These are phyloP conservation scores for Saprolegnia diclina DNA, from an alignment of 352 stramenopile species.

Conservation along the genomic window DNA sequence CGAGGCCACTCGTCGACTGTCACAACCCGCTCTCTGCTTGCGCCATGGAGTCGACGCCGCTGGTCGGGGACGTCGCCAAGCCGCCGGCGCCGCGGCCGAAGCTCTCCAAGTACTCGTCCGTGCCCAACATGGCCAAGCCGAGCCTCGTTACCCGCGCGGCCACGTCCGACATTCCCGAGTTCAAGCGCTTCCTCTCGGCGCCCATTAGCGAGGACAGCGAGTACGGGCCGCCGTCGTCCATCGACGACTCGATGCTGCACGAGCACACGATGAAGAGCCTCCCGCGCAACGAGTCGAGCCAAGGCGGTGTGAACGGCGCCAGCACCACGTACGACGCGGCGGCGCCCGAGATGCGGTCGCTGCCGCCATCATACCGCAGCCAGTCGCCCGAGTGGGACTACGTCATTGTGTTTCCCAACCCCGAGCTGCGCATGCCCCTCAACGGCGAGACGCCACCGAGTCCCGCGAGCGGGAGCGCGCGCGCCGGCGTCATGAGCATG, in stretches of 20 bases:
- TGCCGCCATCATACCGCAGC: not conserved
- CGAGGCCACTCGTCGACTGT: not conserved
- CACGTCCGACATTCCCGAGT: not conserved
- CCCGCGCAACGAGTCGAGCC: not conserved
- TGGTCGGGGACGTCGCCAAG: not conserved
- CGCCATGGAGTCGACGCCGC: constrained; percentile 7
- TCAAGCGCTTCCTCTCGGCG: constrained; percentile 23
- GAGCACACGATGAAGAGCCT: not conserved
- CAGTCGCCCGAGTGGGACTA: constrained; percentile 55
- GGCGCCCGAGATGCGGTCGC: not conserved
- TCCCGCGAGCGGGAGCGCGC: not conserved
- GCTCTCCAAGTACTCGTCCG: constrained; percentile 18
- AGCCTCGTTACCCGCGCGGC: not conserved
- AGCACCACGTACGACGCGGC: not conserved
- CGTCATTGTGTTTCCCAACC: constrained; percentile 80
- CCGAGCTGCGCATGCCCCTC: constrained; percentile 30
- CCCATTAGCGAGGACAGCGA: constrained; percentile 20
- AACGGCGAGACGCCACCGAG: not conserved
- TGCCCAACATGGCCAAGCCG: constrained; percentile 23
- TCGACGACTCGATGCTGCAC: constrained; percentile 8
- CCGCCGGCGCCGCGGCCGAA: not conserved
- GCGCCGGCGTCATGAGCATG: constrained; percentile 12
- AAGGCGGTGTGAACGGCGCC: not conserved
- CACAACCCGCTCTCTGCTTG: not conserved
- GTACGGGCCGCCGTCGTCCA: constrained; percentile 4